These are phyloP conservation scores for Saturnispora gosingensis DNA, from an alignment of 805 yeast genomes.

Conservation along the genomic window DNA sequence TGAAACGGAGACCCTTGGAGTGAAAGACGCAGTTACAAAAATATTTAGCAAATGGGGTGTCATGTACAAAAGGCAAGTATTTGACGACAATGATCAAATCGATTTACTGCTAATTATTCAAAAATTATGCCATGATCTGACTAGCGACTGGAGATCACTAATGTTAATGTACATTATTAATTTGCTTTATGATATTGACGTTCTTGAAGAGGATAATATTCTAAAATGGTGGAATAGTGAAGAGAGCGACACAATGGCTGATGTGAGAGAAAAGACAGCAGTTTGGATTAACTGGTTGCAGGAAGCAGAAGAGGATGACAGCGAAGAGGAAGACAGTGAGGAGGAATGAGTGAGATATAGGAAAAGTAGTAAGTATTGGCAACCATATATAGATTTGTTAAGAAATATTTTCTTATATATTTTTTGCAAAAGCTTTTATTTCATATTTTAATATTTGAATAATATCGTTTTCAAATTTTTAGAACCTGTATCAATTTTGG, in stretches of 20 bases:
- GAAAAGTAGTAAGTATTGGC: neutral
- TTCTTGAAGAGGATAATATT: constrained; percentile 73
- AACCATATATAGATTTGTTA: neutral
- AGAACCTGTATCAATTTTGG: no score
- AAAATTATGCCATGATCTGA: constrained; percentile 32
- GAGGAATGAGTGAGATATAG: constrained; percentile 4
- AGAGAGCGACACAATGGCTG: constrained; percentile 30
- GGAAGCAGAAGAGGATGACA: constrained; percentile 46
- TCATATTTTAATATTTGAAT: no score
- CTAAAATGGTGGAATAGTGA: constrained; percentile 71
- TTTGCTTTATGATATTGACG: constrained; percentile 70
- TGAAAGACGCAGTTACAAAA: constrained; percentile 66
- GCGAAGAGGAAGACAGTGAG: constrained; percentile 12
- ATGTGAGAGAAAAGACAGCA: constrained; percentile 47
- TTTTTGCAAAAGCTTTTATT: neutral
- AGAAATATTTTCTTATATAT: neutral
- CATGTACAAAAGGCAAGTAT: constrained; percentile 78
- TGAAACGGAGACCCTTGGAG: constrained; percentile 64
- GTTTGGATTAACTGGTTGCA: constrained; percentile 84
- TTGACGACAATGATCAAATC: constrained; percentile 66
- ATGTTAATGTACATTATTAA: constrained; percentile 44
- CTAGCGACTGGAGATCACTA: constrained; percentile 39
- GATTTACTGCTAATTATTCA: constrained; percentile 55
- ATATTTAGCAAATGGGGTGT: constrained; percentile 75
- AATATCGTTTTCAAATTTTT: no score